Percentiles rank a stretch among this genome's conserved stretches.
Evolutionary conservation across 805 yeast species (phyloP).

Genomic region (Pichia californica): DNA sequence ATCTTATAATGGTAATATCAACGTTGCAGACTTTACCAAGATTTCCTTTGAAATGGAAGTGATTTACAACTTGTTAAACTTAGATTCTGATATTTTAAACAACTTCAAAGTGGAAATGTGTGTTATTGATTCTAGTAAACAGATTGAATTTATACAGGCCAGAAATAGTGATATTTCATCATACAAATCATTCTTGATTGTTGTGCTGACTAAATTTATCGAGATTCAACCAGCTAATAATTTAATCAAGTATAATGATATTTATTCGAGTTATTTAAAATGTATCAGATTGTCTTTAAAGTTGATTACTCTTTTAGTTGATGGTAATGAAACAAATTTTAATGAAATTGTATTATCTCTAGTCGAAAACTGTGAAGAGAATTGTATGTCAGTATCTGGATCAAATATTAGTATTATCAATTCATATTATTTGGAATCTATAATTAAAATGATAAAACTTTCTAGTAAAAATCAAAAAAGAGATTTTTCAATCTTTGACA

Average conservation of each 20-base stretch:
- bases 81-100: conserved; percentile 40
- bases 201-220: conserved; percentile 42
- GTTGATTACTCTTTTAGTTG: conserved; percentile 40
- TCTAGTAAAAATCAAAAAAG: conserved; percentile 17
- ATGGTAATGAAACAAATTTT: conserved; percentile 54
- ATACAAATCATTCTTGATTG: conserved; percentile 50
- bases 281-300: conserved; percentile 40
- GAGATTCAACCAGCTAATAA: conserved; percentile 17
- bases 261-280: conserved; percentile 27
- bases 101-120: conserved; percentile 53
- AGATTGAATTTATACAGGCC: conserved; percentile 34
- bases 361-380: conserved; percentile 8
- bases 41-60: conserved; percentile 57
- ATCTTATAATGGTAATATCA: conserved; percentile 23
- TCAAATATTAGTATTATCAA: background rate
- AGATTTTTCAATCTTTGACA: conserved; percentile 7
- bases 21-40: conserved; percentile 53
- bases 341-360: conserved; percentile 23
- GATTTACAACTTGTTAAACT: conserved; percentile 44
- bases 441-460: conserved; percentile 21
- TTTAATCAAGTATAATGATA: conserved; percentile 13
- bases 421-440: conserved; percentile 20
- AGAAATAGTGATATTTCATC: conserved; percentile 50
- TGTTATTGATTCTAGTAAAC: conserved; percentile 42
- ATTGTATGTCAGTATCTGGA: background rate